Evolutionary conservation across 2,329 filamentous ascomycete genomes (phyloP).

Genomic region (Lithohypha guttulata): DNA sequence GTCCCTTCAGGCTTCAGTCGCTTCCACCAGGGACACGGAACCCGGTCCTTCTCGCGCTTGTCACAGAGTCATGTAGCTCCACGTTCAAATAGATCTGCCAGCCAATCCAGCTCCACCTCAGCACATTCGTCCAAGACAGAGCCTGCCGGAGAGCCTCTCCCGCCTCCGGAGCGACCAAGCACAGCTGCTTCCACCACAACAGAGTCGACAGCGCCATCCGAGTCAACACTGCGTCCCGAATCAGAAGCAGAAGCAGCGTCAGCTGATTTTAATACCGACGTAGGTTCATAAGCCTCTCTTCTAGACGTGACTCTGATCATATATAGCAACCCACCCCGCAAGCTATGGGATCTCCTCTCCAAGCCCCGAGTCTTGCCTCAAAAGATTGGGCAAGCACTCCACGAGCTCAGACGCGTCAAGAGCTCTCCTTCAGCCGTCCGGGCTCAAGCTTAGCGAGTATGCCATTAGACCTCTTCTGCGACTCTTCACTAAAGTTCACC

Average conservation of each 20-base stretch:
- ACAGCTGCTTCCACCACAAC: slow-evolving; percentile 7
- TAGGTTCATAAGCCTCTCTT: not conserved
- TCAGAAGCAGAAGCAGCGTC: slow-evolving; percentile 10
- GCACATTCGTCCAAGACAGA: slow-evolving; percentile 9
- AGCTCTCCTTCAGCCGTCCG: slow-evolving; percentile 22
- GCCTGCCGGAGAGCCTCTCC: not conserved
- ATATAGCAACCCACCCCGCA: slow-evolving; percentile 4
- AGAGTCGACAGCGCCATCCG: slow-evolving; percentile 9
- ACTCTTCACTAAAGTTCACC: slow-evolving; percentile 5
- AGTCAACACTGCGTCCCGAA: slow-evolving; percentile 13
- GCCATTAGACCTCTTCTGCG: slow-evolving; percentile 43
- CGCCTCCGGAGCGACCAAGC: slow-evolving; percentile 6
- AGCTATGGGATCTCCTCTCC: slow-evolving; percentile 19
- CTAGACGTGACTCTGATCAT: not conserved
- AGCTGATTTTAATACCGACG: slow-evolving; percentile 5
- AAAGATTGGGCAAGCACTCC: slow-evolving; percentile 22
- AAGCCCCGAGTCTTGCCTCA: slow-evolving; percentile 18
- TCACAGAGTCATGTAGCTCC: not conserved
- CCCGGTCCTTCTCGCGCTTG: slow-evolving; percentile 1
- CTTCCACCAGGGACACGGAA: slow-evolving; percentile 40
- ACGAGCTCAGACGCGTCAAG: slow-evolving; percentile 24
- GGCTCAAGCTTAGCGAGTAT: slow-evolving; percentile 27
- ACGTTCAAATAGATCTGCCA: not conserved
- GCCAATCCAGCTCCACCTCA: slow-evolving; percentile 2
- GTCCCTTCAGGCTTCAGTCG: slow-evolving; percentile 70